Evolutionary conservation across 108 stramenopile genomes (phyloP), one percentile per base, ranked within the genome.

Genomic region (Nannochloropsis gaditana): DNA sequence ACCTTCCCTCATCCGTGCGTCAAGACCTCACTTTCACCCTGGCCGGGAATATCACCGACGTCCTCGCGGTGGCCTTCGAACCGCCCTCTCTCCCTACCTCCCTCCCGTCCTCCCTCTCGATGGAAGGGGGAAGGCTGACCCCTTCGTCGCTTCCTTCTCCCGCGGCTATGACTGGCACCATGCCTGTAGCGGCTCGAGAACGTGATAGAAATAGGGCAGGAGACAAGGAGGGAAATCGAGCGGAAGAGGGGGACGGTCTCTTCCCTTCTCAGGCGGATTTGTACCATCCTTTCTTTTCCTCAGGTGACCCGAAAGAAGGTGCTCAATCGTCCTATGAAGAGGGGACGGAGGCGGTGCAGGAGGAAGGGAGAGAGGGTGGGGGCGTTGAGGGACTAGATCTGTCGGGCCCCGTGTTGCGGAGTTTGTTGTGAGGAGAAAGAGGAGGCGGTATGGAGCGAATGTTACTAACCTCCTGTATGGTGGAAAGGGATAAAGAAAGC

Each of bases 1-100:
- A 87, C 42, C 80, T 87, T 19, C 83, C 86, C 79, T 10, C 45
- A 2, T 43, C 80, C 15, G 86, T 80, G 44, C 79, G 79, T 3
- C 82, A 83, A 43, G 86, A 44, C 42, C 42, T 86, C 79, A n/a
- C 59, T 5, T 86, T 86, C 86, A 83, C 79, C 83, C 80, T 83
- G 44, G 86, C 83, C n/a, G 73, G 79, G 17, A 80, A 43, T 41
- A 17, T 86, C 17, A 59, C 44, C 45, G 86, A 86, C 79, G 86
- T 86, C 0, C 45, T 83, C 2, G 83, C 80, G 21, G 43, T 47
- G 86, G 82, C n/a, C 79, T 86, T 80, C 83, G 59, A 73, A 73
- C 59, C 59, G 19, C 59, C 59, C 59, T 73, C 5, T n/a, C n/a
- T 73, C 59, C 59, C 59, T 4, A 2, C 59, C 59, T 73, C 59